A percentile compares a stretch with the other conserved stretches of the same genome.
Conservation (phyloP, 768 basidiomycete genomes). For the Tricholoma sp. region DNA sequence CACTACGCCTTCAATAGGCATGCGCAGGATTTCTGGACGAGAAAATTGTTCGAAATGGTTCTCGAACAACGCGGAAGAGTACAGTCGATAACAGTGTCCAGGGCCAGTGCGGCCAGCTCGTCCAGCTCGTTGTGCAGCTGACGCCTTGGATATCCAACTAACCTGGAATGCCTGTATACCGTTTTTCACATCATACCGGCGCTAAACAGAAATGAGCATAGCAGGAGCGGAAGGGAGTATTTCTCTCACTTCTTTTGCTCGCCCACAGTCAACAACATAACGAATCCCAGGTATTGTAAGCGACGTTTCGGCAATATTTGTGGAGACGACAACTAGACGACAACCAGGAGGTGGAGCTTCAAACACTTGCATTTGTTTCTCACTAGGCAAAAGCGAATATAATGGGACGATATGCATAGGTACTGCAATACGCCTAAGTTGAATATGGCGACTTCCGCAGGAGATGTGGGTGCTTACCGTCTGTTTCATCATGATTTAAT, state of each 20-base stretch:
- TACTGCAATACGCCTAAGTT: conserved; percentile 35
- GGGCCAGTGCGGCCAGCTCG: conserved; percentile 97
- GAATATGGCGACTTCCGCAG: conserved; percentile 1
- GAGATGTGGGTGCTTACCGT: conserved; percentile 39
- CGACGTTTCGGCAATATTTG: conserved; percentile 96
- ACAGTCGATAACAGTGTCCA: conserved; percentile 96
- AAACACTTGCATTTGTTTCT: conserved; percentile 95
- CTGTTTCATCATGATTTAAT: conserved; percentile 59
- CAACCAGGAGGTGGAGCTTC: conserved; percentile 71
- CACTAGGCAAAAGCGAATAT: conserved; percentile 88
- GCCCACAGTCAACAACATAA: conserved; percentile 95
- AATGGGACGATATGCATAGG: conserved; percentile 95
- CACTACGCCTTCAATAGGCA: conserved; percentile 95
- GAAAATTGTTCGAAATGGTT: conserved; percentile 87
- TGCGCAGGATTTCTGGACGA: conserved; percentile 88
- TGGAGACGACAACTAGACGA: conserved; percentile 90
- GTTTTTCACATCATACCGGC: conserved; percentile 74
- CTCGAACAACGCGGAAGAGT: conserved; percentile 93
- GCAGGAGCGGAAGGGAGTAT: neutral
- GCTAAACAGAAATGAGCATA: conserved; percentile 34
- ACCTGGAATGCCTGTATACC: conserved; percentile 92
- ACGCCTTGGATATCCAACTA: conserved; percentile 93
- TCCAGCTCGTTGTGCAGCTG: conserved; percentile 90
- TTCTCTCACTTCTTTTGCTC: conserved; percentile 79
- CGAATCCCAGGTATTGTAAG: conserved; percentile 95